Base-by-base conservation (phyloP, 192 early-diverging fungal species). In the Spinellus fusiger region DNA sequence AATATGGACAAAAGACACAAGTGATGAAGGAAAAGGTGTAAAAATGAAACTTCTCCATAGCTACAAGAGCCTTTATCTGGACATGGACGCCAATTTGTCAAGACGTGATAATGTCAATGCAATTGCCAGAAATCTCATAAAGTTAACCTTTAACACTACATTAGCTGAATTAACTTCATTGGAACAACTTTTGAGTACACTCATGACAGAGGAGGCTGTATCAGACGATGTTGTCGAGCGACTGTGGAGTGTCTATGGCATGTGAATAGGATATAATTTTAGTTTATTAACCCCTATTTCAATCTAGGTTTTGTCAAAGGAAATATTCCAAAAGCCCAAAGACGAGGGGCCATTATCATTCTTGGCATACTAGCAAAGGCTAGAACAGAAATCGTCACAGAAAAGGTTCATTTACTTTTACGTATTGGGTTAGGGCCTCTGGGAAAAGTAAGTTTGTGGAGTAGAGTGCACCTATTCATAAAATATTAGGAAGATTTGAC, bases 111-210 rank as follows among this genome's bases (percentile, higher is more conserved):
- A 81, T 35, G 84, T 86, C 4, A 80, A 79, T n/a, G 55, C 68
- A 9, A 85, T 93, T 60, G 84, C 85, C 1, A 80, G 71, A 31
- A 90, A 90, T 65, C 61, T 93, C 8, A 81, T 92, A 50, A 74
- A 79, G 79, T 84, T 99, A 37, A 93, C 94, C 3, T 85, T 84
- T 70, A 84, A 83, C 50, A 86, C 93, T 4, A 94, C 88, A 18
- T 71, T 98, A 61, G 92, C 96, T 0, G 94, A 99, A 70, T 76
- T 96, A 27, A 98, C 93, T 0, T 98, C 95, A 4, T 76, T 99
- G 28, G 97, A 99, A 56, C 88, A 95, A 71, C 75, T 99, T 4
- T 68, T 99, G 28, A 86, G 84, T 27, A 86, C 83, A 13, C 81
- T 96, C 66, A 81, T 91, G 75, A 51, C 69, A n/a, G 84, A 86